Base-by-base conservation (phyloP, 2,329 filamentous ascomycete genomes). In the Coleophoma cylindrospora region DNA sequence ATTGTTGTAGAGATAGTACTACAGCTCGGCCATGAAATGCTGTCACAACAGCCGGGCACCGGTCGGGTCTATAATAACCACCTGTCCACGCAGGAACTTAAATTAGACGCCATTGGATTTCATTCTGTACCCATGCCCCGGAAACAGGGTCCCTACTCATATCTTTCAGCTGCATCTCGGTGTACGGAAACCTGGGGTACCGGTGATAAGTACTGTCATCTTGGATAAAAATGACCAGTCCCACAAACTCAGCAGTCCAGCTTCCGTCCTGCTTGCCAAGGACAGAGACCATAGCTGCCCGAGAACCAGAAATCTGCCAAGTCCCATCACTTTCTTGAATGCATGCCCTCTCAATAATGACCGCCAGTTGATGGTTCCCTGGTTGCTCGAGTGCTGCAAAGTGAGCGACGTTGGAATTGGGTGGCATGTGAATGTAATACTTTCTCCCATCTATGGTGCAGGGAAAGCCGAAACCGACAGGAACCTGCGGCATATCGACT, bases 191-290 rank as follows among this genome's bases (percentile, higher is more conserved):
- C 8, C 21, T 40, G 2, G 50, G 50, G 27, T 40, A 51, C 34
- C 33, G 48, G 41, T 45, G 45, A 27, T 48, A 51, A 14, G 40
- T 27, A 15, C 44, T 45, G 33, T 45, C 50, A 38, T 48, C 50
- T 45, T 41, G 45, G 41, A 51, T 34, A 14, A 51, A 40, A 40
- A 45, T 51, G 9, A 51, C 50, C 17, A 48, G 50, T 22, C 40
- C 38, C 15, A 51, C 40, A 15, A 45, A 51, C 33, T 48, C 34
- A 8, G 50, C 50, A 22, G 34, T 43, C 34, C 47, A n/a, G 10
- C 17, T 43, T 13, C 32, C 27, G 19, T 9, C 34, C 11, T 17
- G 19, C 13, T 34, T 43, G 4, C 41, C 17, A 14, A 37, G 27
- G 27, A 48, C 41, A 2, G 45, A 44, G n/a, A 51, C 40, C 13